Evolutionary conservation across 176 grass and related monocot genomes (phyloP).

Genomic region (Oryza glumipatula): DNA sequence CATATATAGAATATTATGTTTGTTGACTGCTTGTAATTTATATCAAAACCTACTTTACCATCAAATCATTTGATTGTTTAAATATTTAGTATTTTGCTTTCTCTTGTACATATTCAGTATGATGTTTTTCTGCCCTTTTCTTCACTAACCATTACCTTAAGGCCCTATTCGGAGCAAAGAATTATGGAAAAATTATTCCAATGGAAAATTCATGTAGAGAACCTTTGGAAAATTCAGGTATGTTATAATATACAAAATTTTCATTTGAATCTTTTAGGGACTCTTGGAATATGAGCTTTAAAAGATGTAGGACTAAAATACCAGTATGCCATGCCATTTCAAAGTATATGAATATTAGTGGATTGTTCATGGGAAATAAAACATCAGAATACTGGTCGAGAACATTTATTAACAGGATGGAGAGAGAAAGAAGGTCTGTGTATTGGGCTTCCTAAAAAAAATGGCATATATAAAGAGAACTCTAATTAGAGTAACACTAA

Average conservation of each 20-base stretch:
- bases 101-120: neutral
- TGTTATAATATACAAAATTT: neutral
- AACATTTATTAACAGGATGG: neutral
- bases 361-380: neutral
- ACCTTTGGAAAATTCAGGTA: neutral
- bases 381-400: neutral
- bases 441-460: too few species aligned
- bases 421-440: neutral
- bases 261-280: neutral
- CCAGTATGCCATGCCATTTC: neutral
- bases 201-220: neutral
- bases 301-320: neutral
- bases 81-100: neutral
- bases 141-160: neutral
- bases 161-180: neutral
- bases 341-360: neutral
- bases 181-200: neutral
- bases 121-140: neutral
- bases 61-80: conserved; percentile 4
- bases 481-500: too few species aligned
- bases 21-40: neutral
- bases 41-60: neutral
- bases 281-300: neutral
- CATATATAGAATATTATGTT: neutral
- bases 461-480: too few species aligned